Evolutionary conservation across 192 early-diverging fungal genomes (phyloP).

Genomic region (Coemansia sp.): DNA sequence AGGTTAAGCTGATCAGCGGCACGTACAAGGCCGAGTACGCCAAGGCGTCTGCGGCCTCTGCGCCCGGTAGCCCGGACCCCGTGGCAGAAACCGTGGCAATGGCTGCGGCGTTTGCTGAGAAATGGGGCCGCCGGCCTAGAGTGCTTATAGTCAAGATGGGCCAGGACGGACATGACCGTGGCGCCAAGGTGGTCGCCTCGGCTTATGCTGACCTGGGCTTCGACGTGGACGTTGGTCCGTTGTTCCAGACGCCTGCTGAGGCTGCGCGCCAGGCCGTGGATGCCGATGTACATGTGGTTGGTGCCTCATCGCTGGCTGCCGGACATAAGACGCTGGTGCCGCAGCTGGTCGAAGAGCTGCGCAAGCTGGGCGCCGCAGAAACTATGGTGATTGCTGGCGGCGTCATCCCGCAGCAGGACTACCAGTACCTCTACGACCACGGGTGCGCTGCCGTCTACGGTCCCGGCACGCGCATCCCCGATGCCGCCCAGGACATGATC

Average conservation of each 20-base stretch:
- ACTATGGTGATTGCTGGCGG: slow-evolving; percentile 80
- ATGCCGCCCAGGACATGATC: slow-evolving; percentile 79
- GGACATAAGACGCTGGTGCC: slow-evolving; percentile 88
- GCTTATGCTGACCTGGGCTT: slow-evolving; percentile 89
- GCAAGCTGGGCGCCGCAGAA: slow-evolving; percentile 69
- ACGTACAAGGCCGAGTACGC: slow-evolving; percentile 85
- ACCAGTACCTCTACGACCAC: slow-evolving; percentile 74
- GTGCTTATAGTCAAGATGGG: slow-evolving; percentile 91
- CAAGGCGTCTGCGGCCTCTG: slow-evolving; percentile 26
- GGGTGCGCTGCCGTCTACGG: slow-evolving; percentile 84
- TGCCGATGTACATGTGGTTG: slow-evolving; percentile 86
- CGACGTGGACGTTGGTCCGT: slow-evolving; percentile 86
- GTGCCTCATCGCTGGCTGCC: slow-evolving; percentile 83
- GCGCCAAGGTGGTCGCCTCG: slow-evolving; percentile 90
- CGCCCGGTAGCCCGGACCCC: slow-evolving; percentile 44
- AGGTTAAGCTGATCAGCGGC: slow-evolving; percentile 77
- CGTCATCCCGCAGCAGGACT: slow-evolving; percentile 87
- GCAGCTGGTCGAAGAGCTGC: slow-evolving; percentile 70
- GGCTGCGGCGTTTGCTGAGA: slow-evolving; percentile 65
- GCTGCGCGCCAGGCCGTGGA: slow-evolving; percentile 87
- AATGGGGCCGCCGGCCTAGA: slow-evolving; percentile 81
- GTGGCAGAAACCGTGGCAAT: slow-evolving; percentile 62
- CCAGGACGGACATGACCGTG: slow-evolving; percentile 90
- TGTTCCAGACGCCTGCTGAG: slow-evolving; percentile 87
- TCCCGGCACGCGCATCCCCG: slow-evolving; percentile 82